A percentile compares a stretch with the other conserved stretches of the same genome.
Conservation (phyloP, 139 green algal species). For the Picochlorum costavermella region DNA sequence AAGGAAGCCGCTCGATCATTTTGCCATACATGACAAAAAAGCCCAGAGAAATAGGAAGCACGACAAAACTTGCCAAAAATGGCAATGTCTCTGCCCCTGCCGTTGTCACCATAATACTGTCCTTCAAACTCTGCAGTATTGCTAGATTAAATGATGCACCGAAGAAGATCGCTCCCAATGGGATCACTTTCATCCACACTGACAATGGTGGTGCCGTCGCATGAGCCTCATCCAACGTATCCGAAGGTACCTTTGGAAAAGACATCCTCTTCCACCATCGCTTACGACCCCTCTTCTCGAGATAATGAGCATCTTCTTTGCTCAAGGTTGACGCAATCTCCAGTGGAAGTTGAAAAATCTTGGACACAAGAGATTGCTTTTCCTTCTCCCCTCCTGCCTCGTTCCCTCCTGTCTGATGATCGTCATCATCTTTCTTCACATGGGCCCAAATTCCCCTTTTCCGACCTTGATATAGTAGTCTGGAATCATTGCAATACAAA, state of each 20-base stretch:
- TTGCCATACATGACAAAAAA: conserved; percentile 58
- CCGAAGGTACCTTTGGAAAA: conserved; percentile 18
- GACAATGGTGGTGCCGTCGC: conserved; percentile 25
- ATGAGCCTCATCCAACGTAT: conserved; percentile 8
- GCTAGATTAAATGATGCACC: conserved; percentile 71
- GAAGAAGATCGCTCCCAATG: conserved; percentile 69
- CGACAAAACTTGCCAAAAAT: conserved; percentile 61
- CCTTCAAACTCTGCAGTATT: conserved; percentile 69
- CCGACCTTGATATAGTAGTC: too few species aligned
- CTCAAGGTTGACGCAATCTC: conserved; percentile 22
- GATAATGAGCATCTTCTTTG: conserved; percentile 38
- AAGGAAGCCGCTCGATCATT: conserved; percentile 42
- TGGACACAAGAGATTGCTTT: neutral
- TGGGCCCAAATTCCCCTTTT: too few species aligned
- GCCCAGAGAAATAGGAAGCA: conserved; percentile 60
- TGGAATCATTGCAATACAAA: too few species aligned
- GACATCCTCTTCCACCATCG: conserved; percentile 37
- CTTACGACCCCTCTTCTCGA: conserved; percentile 37
- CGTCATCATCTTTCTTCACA: too few species aligned
- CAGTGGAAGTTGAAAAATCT: conserved; percentile 38
- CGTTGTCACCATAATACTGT: conserved; percentile 69
- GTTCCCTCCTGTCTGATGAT: too few species aligned
- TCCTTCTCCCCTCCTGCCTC: too few species aligned
- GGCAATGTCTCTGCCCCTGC: conserved; percentile 74
- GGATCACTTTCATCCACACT: conserved; percentile 62